Conservation (phyloP, 306 rosid species). For the Casuarina equisetifolia region DNA sequence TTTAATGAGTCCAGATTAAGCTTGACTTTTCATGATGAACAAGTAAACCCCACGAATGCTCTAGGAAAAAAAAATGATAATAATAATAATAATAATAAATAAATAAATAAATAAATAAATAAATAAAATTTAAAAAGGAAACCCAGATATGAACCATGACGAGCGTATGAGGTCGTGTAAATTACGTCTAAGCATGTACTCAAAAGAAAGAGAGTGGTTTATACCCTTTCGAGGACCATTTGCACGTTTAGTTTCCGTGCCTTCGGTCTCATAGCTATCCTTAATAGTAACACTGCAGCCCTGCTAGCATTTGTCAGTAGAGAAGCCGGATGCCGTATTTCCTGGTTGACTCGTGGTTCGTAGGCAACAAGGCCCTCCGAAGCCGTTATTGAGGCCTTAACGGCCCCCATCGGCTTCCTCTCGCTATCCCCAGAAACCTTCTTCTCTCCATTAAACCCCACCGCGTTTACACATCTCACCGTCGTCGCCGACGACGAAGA, state of each 20-base stretch:
- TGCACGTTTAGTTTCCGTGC: conserved; percentile 28
- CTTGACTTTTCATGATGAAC: too few relatives aligned
- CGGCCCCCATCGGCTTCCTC: conserved; percentile 14
- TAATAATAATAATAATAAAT: too few relatives aligned
- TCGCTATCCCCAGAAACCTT: not conserved
- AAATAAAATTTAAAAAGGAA: too few relatives aligned
- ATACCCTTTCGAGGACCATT: conserved; percentile 50
- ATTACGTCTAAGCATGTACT: too few relatives aligned
- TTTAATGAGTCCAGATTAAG: too few relatives aligned
- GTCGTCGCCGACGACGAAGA: conserved; percentile 16
- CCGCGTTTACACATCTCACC: conserved; percentile 15
- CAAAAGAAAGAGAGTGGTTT: too few relatives aligned
- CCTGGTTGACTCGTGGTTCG: not conserved
- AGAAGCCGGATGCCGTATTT: conserved; percentile 27
- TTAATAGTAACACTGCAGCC: conserved; percentile 19
- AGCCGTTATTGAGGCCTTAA: conserved; percentile 21
- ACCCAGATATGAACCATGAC: too few relatives aligned
- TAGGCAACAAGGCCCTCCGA: not conserved
- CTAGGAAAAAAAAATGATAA: too few relatives aligned
- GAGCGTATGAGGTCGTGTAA: too few relatives aligned
- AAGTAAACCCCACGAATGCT: too few relatives aligned
- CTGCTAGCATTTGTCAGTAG: conserved; percentile 2
- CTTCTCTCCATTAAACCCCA: conserved; percentile 7
- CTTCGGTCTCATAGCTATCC: conserved; percentile 13
- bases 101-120: too few relatives aligned